Conservation (phyloP, 1,284 basidiomycete species). For the Cystobasidium slooffiae region DNA sequence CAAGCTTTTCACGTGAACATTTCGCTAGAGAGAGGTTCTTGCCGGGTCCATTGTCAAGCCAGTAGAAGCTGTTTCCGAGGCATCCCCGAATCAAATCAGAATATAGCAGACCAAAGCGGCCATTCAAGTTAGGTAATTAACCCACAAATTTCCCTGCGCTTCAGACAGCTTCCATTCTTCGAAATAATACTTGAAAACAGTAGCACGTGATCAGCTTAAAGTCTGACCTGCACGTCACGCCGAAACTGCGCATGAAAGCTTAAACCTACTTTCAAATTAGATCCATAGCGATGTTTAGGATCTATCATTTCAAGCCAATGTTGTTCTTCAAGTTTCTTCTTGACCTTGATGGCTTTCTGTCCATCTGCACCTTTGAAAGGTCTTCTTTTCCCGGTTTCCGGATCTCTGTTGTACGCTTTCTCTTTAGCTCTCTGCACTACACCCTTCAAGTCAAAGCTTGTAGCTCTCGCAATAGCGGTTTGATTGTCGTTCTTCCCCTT, state of each 20-base stretch:
- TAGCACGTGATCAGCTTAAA: constrained; percentile 5
- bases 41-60: constrained; percentile 66
- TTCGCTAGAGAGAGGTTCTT: constrained; percentile 67
- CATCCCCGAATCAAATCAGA: not conserved
- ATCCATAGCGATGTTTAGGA: constrained; percentile 43
- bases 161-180: constrained; percentile 53
- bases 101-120: not conserved
- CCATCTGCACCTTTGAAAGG: constrained; percentile 31
- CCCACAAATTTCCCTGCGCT: constrained; percentile 67
- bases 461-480: not conserved
- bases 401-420: constrained; percentile 36
- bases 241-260: not conserved
- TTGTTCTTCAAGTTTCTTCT: constrained; percentile 44
- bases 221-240: not conserved
- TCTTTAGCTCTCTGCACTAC: constrained; percentile 8
- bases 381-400: constrained; percentile 35
- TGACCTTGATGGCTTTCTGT: constrained; percentile 40
- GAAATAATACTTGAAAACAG: constrained; percentile 30
- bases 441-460: constrained; percentile 9
- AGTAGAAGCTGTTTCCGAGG: constrained; percentile 61
- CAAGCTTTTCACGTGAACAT: constrained; percentile 70
- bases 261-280: constrained; percentile 33
- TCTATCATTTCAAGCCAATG: constrained; percentile 45
- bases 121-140: not conserved
- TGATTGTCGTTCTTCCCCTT: not conserved